A percentile compares a stretch with the other conserved stretches of the same genome.
Evolutionary conservation across 441 rosid species (phyloP).

Genomic region (Bocquillonia castaneifolia): DNA sequence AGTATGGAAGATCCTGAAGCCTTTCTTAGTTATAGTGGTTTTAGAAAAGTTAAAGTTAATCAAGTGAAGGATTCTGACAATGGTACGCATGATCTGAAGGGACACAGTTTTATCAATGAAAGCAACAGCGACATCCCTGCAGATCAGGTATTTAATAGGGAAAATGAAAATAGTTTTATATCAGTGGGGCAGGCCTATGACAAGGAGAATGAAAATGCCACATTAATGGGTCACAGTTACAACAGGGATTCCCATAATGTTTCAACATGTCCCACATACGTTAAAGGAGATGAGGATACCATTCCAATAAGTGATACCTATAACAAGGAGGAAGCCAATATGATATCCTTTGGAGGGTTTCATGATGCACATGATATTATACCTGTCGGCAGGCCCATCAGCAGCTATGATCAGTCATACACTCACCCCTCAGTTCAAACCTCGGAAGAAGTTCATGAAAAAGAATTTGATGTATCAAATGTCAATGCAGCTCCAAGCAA

Average conservation of each 20-base stretch:
- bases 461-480: constrained; percentile 30
- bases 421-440: constrained; percentile 30
- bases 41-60: constrained; percentile 57
- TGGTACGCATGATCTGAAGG: constrained; percentile 32
- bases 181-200: constrained; percentile 32
- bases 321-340: constrained; percentile 44
- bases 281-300: constrained; percentile 32
- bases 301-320: constrained; percentile 32
- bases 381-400: constrained; percentile 34
- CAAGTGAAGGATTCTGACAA: constrained; percentile 46
- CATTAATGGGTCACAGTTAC: constrained; percentile 47
- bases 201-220: constrained; percentile 40
- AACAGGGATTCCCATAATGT: constrained; percentile 37
- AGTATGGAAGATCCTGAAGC: constrained; percentile 43
- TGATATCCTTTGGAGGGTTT: constrained; percentile 58
- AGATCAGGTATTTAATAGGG: constrained; percentile 35
- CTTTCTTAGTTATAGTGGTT: constrained; percentile 44
- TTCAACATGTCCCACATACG: constrained; percentile 43
- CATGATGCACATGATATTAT: constrained; percentile 50
- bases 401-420: constrained; percentile 39
- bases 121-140: constrained; percentile 33
- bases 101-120: constrained; percentile 39
- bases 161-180: constrained; percentile 30
- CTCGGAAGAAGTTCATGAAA: constrained; percentile 27
- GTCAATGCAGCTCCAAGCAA: constrained; percentile 25